A percentile compares a stretch with the other conserved stretches of the same genome.
Evolutionary conservation across 106 monocot genomes (phyloP).

Genomic region (Dendrobium nobile): DNA sequence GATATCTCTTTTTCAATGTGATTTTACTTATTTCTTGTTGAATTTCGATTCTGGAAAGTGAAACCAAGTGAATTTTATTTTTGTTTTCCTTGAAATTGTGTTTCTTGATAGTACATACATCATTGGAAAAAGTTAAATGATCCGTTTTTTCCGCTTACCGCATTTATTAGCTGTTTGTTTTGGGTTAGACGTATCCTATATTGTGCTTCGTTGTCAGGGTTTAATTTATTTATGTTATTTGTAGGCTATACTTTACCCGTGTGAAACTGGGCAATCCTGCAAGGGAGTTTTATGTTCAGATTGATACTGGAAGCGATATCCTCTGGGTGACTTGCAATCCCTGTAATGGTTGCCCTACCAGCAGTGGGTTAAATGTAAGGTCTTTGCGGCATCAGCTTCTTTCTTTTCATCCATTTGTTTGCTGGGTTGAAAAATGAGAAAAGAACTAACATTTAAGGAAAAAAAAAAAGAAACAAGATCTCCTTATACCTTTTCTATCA

Average conservation of each 20-base stretch:
- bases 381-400: neutral
- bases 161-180: neutral
- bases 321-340: constrained; percentile 84
- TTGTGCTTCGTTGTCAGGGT: neutral
- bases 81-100: neutral
- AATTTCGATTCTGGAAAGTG: neutral
- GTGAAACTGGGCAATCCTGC: constrained; percentile 84
- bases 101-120: neutral
- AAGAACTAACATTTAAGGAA: too few relatives aligned
- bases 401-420: neutral
- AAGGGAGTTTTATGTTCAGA: constrained; percentile 92
- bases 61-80: neutral
- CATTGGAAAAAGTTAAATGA: neutral
- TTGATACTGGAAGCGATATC: constrained; percentile 97
- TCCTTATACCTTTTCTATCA: too few relatives aligned
- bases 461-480: too few relatives aligned
- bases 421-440: neutral
- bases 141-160: neutral
- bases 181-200: too few relatives aligned
- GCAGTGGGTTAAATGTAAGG: constrained; percentile 78
- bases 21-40: neutral
- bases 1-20: neutral
- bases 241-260: constrained; percentile 72
- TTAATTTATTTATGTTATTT: neutral
- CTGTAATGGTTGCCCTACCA: constrained; percentile 70